Conservation (phyloP, 192 early-diverging fungal species). For the Gaertneriomyces semiglobifer region DNA sequence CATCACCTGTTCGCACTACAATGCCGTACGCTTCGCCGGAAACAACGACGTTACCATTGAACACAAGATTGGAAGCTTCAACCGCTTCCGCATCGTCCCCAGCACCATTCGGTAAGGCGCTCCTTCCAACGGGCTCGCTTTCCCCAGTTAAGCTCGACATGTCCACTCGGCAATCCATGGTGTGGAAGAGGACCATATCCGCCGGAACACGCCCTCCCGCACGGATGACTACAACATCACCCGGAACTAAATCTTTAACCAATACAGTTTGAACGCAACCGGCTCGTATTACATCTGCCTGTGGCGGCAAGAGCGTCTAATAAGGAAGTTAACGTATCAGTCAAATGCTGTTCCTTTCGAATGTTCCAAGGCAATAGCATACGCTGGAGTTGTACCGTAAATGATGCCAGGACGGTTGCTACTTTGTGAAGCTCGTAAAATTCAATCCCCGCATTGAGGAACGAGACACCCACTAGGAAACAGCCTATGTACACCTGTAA, state of each 20-base stretch:
- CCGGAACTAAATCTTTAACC: conserved; percentile 39
- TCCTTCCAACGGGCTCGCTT: conserved; percentile 35
- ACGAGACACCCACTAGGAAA: conserved; percentile 48
- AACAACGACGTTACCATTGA: conserved; percentile 43
- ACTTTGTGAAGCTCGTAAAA: conserved; percentile 65
- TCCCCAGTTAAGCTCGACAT: conserved; percentile 53
- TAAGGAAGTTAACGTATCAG: not conserved
- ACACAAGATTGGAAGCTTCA: conserved; percentile 49
- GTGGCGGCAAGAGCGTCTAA: conserved; percentile 40
- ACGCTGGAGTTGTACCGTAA: conserved; percentile 36
- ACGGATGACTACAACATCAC: conserved; percentile 40
- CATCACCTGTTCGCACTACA: conserved; percentile 47
- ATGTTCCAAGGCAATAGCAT: no score
- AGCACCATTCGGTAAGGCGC: conserved; percentile 20
- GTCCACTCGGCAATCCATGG: conserved; percentile 47
- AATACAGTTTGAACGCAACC: conserved; percentile 15
- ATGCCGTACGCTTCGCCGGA: conserved; percentile 49
- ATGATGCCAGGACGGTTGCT: conserved; percentile 73
- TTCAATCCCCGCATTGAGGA: conserved; percentile 55
- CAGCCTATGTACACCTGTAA: conserved; percentile 41
- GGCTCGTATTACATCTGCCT: conserved; percentile 38
- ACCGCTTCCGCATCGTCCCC: conserved; percentile 27
- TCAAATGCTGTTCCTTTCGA: no score
- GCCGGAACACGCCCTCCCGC: conserved; percentile 46
- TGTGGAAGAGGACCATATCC: conserved; percentile 36